Evolutionary conservation across 768 basidiomycete genomes (phyloP).

Genomic region (Lentinula sp.): DNA sequence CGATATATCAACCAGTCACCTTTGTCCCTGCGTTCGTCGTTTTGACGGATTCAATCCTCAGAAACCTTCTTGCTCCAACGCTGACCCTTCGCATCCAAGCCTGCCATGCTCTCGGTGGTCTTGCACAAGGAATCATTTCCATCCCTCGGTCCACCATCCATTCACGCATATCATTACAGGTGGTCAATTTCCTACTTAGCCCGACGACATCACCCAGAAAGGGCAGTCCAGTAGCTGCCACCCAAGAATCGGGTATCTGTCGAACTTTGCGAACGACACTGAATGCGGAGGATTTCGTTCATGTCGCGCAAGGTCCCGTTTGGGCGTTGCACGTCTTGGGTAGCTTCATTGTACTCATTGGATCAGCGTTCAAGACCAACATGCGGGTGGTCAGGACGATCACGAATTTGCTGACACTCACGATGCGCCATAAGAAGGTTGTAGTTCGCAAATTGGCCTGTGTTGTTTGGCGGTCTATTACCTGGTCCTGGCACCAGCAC

Average conservation of each 20-base stretch:
- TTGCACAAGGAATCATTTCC: conserved; percentile 47
- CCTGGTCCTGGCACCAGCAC: conserved; percentile 64
- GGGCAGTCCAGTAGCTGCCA: conserved; percentile 22
- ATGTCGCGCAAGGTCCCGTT: conserved; percentile 69
- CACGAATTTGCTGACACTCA: conserved; percentile 43
- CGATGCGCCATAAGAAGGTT: conserved; percentile 57
- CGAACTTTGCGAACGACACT: conserved; percentile 66
- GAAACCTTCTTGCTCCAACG: conserved; percentile 58
- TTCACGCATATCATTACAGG: conserved; percentile 40
- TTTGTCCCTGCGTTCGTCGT: conserved; percentile 63
- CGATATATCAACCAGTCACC: conserved; percentile 51
- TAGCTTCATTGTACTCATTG: conserved; percentile 58
- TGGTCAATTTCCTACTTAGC: conserved; percentile 43
- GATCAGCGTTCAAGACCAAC: conserved; percentile 44
- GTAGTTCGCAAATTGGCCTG: conserved; percentile 57
- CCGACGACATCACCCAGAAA: conserved; percentile 25
- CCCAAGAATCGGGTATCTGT: conserved; percentile 45
- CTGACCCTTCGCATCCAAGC: conserved; percentile 65
- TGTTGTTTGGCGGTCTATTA: conserved; percentile 57
- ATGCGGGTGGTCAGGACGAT: conserved; percentile 37
- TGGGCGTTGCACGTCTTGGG: conserved; percentile 72
- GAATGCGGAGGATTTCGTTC: conserved; percentile 42
- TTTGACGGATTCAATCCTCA: conserved; percentile 54
- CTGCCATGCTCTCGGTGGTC: conserved; percentile 68
- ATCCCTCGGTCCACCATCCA: conserved; percentile 45